These are phyloP conservation scores for Candida berthetii DNA, from an alignment of 805 yeast genomes.

Conservation along the genomic window DNA sequence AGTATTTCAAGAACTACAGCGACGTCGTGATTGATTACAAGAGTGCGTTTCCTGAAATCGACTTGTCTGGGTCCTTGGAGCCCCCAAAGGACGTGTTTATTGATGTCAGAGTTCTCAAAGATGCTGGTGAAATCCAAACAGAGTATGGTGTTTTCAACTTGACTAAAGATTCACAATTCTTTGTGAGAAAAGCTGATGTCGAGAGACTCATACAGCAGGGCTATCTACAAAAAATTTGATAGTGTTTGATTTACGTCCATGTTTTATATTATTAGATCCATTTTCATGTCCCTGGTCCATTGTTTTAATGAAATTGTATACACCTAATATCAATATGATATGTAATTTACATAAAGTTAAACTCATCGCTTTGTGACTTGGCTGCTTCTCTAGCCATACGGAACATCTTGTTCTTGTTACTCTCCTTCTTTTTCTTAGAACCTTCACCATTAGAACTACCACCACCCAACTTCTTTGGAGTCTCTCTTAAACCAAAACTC, in stretches of 20 bases:
- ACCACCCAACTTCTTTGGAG: conserved; percentile 75
- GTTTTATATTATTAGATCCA: background rate
- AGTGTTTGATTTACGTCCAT: background rate
- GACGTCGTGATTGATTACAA: conserved; percentile 71
- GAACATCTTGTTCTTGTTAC: conserved; percentile 68
- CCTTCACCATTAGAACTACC: conserved; percentile 26
- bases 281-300: no score
- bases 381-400: conserved; percentile 68
- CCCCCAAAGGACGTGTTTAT: conserved; percentile 92
- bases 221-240: conserved; percentile 65
- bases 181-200: conserved; percentile 90
- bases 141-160: conserved; percentile 94
- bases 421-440: conserved; percentile 47
- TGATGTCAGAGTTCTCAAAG: conserved; percentile 88
- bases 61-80: conserved; percentile 78
- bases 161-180: conserved; percentile 90
- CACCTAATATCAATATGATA: no score
- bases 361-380: conserved; percentile 61
- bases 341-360: conserved; percentile 49
- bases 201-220: conserved; percentile 94
- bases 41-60: conserved; percentile 75
- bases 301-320: no score
- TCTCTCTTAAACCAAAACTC: conserved; percentile 89
- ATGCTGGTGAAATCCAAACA: conserved; percentile 96
- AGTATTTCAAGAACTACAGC: conserved; percentile 64